These are phyloP conservation scores for Kazachstania bromeliacearum DNA, from an alignment of 805 yeast genomes.

Conservation along the genomic window DNA sequence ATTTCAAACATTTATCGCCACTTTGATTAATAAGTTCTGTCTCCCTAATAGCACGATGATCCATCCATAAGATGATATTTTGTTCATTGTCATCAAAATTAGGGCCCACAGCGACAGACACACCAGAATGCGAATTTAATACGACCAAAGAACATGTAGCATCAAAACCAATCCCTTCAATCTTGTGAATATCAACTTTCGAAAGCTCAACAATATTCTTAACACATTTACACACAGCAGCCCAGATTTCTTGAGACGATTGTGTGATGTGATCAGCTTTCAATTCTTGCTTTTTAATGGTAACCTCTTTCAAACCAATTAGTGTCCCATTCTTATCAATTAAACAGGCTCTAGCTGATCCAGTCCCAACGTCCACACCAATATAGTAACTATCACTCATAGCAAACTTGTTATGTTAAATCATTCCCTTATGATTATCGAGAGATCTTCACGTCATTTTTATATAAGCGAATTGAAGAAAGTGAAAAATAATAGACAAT, in stretches of 20 bases:
- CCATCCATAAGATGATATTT: constrained; percentile 95
- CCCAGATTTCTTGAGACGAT: constrained; percentile 87
- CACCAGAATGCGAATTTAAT: constrained; percentile 50
- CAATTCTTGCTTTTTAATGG: constrained; percentile 67
- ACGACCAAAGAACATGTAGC: constrained; percentile 95
- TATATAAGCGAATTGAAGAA: no score
- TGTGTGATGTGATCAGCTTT: constrained; percentile 73
- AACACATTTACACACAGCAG: constrained; percentile 74
- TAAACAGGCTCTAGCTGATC: constrained; percentile 90
- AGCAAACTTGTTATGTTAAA: no score
- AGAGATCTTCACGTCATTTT: no score
- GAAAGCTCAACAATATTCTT: constrained; percentile 65
- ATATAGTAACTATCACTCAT: constrained; percentile 40
- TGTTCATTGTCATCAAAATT: constrained; percentile 64
- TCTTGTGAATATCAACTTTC: constrained; percentile 54
- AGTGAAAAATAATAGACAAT: no score
- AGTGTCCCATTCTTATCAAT: constrained; percentile 80
- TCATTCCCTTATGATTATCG: no score
- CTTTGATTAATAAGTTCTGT: constrained; percentile 76
- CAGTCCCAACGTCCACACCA: constrained; percentile 96
- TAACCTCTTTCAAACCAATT: constrained; percentile 66
- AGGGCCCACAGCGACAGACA: constrained; percentile 87
- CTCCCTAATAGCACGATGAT: constrained; percentile 83
- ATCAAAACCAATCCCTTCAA: constrained; percentile 89
- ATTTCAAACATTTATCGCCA: constrained; percentile 67